Evolutionary conservation across 495 filamentous ascomycete species (phyloP), one percentile per base, ranked within the genome.

Genomic region (Penicillium bovifimosum): DNA sequence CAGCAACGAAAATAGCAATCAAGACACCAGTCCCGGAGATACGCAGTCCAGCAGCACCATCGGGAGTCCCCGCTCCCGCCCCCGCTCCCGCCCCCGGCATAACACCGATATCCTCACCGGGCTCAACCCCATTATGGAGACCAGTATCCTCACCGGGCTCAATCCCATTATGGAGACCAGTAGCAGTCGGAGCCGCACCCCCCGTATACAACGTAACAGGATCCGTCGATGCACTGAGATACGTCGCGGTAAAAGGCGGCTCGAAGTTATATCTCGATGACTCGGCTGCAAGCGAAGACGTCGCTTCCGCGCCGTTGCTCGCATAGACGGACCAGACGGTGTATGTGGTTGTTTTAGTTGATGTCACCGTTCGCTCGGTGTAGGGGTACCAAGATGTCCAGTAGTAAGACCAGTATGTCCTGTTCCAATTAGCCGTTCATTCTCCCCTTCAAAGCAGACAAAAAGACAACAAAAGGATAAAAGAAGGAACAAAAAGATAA

Each of bases 321-420:
- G 46, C 52, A 34, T 52, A 56, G 10, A 41, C 61, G n/a, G 61
- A 64, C 34, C 50, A 61, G 11, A 56, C 29, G 27, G 58, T 61
- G 0, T 17, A 46, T 1, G 58, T 64, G 3, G 49, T 61, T 6
- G 52, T 59, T 8, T 13, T 31, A 1, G 61, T 64, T 0, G 61
- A 64, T 8, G 61, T 64, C 5, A 64, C 58, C 0, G 54, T 58
- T 39, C 31, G 35, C 8, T 46, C 50, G 1, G 54, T 61, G 42
- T 64, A 64, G 6, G 61, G 58, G 1, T 45, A 20, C 24, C 18
- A 46, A 27, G 61, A 61, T 14, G 61, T 64, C 61, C 61, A 64
- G 48, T 51, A 61, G 13, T 61, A 64, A 38, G 47, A 58, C 44
- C 46, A 64, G 14, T 56, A 64, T 13, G 58, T 54, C 61, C 61